Conservation (phyloP, 1,284 basidiomycete genomes). For the Ceratobasidium sp. region DNA sequence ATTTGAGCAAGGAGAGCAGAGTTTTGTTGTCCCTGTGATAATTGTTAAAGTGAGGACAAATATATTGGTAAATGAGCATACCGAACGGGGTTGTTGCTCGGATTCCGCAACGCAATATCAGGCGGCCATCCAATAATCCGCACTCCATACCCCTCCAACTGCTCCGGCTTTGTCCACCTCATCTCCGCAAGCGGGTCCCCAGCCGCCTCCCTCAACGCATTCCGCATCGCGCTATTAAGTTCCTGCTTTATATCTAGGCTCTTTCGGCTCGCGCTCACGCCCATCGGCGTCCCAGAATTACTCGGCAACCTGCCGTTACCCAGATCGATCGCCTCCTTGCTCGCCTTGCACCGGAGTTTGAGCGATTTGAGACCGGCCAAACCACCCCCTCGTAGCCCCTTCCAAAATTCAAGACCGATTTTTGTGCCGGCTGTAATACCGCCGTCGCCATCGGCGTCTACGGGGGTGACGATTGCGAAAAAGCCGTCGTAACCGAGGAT, state of each 20-base stretch:
- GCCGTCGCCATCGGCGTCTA: slow-evolving; percentile 43
- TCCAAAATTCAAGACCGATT: slow-evolving; percentile 44
- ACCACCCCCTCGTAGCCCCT: slow-evolving; percentile 42
- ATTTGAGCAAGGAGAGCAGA: slow-evolving; percentile 34
- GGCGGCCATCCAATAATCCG: slow-evolving; percentile 47
- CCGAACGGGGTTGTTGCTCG: slow-evolving; percentile 43
- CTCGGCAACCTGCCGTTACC: background rate
- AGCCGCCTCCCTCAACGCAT: slow-evolving; percentile 44
- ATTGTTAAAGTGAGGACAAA: background rate
- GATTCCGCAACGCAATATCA: slow-evolving; percentile 46
- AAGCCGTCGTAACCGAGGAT: slow-evolving; percentile 44
- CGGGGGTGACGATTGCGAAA: slow-evolving; percentile 43
- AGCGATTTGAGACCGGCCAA: slow-evolving; percentile 44
- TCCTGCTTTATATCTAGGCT: slow-evolving; percentile 45
- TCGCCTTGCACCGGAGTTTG: slow-evolving; percentile 43
- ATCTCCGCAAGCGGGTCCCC: slow-evolving; percentile 47
- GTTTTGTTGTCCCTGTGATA: slow-evolving; percentile 40
- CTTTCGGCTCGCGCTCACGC: slow-evolving; percentile 34
- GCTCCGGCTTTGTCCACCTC: slow-evolving; percentile 48
- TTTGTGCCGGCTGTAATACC: slow-evolving; percentile 47
- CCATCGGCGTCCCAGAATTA: background rate
- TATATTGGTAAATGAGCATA: background rate
- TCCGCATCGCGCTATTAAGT: slow-evolving; percentile 44
- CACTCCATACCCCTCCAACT: slow-evolving; percentile 47
- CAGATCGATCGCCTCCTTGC: slow-evolving; percentile 12